Conservation (phyloP, 148 eudicot genomes). For the Simmondsia chinensis region DNA sequence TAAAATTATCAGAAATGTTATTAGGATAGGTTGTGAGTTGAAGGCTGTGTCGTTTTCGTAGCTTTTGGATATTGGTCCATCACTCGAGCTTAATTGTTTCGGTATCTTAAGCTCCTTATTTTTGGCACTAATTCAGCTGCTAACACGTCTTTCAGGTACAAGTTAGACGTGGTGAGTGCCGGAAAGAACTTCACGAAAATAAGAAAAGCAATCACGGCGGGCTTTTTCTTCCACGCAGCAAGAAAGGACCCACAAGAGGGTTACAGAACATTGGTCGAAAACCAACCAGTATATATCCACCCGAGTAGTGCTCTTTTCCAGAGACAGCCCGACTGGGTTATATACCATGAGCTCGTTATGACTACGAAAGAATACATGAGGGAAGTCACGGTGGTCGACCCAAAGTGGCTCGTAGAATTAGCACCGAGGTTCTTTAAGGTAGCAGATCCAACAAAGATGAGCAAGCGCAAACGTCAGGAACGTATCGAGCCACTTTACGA, state of each 20-base stretch:
- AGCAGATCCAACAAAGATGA: constrained; percentile 84
- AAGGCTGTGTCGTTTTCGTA: too few relatives aligned
- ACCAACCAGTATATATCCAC: constrained; percentile 88
- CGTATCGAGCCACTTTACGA: constrained; percentile 93
- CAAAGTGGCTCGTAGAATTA: constrained; percentile 85
- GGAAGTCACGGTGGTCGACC: constrained; percentile 78
- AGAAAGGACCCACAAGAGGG: constrained; percentile 96
- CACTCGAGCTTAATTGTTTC: neutral
- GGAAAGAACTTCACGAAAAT: constrained; percentile 75
- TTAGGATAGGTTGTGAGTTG: too few relatives aligned
- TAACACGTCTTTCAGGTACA: constrained; percentile 44
- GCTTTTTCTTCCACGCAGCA: constrained; percentile 84
- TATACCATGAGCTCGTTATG: constrained; percentile 95
- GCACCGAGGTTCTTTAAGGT: constrained; percentile 92
- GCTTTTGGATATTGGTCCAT: neutral
- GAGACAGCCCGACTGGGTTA: constrained; percentile 94
- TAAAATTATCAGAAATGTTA: too few relatives aligned
- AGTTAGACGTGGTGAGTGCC: constrained; percentile 74
- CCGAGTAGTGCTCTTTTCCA: constrained; percentile 96
- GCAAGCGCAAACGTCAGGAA: constrained; percentile 94
- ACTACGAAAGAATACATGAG: constrained; percentile 97
- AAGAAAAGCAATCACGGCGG: constrained; percentile 73
- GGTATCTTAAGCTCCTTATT: neutral
- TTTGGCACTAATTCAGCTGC: constrained; percentile 7
- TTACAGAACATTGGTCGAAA: constrained; percentile 78